Percentiles rank a stretch among this genome's conserved stretches.
Evolutionary conservation across 164 flowering plant species (phyloP).

Genomic region (Vitis labrusca): DNA sequence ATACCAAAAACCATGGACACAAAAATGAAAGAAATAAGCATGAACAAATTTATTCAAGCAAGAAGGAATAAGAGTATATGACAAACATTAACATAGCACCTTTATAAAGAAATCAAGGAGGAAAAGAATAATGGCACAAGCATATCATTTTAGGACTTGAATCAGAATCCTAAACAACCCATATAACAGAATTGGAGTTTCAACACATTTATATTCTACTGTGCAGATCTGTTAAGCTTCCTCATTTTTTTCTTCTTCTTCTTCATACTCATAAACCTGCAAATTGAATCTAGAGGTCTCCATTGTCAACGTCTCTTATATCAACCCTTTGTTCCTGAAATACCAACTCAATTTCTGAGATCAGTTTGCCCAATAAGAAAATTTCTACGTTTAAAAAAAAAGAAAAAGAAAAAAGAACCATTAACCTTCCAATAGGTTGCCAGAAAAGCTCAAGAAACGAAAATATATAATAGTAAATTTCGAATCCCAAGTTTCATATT

Average conservation of each 20-base stretch:
- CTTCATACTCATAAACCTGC: not conserved
- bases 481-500: too few species aligned
- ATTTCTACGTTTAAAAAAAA: too few species aligned
- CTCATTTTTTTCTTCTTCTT: not conserved
- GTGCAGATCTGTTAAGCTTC: constrained; percentile 7
- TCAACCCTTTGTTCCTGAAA: constrained; percentile 59
- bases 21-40: not conserved
- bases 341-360: not conserved
- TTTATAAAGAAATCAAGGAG: not conserved
- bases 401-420: too few species aligned
- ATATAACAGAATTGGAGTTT: constrained; percentile 6
- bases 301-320: constrained; percentile 21
- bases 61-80: not conserved
- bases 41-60: not conserved
- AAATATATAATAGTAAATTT: too few species aligned
- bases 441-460: not conserved
- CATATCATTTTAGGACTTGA: constrained; percentile 27
- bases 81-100: not conserved
- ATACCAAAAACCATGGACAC: not conserved
- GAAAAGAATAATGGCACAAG: constrained; percentile 19
- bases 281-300: constrained; percentile 5
- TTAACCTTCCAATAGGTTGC: too few species aligned
- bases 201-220: constrained; percentile 13
- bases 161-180: not conserved
- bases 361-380: not conserved